phyloP scores from a whole-genome alignment of 345 rosid genomes.

The Microthlaspi erraticum region DNA sequence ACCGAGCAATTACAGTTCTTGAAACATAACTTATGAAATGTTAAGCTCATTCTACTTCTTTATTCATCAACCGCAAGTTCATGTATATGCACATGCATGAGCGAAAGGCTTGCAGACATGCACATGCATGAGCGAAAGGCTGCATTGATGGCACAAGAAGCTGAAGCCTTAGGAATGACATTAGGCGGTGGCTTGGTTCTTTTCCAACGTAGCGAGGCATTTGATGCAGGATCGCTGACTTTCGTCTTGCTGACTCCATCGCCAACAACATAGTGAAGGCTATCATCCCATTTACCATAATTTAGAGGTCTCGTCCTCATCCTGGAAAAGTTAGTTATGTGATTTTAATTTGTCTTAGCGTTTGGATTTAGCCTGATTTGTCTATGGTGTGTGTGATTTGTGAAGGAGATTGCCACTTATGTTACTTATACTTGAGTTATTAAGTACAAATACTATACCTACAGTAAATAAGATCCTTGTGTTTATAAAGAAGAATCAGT shows the following conservation, averaged over 20 bases:
- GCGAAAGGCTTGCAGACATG: too few species aligned
- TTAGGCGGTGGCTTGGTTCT: slow-evolving; percentile 74
- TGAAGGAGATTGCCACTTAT: too few species aligned
- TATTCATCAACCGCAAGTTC: too few species aligned
- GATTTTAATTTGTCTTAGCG: not conserved
- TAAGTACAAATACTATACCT: too few species aligned
- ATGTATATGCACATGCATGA: too few species aligned
- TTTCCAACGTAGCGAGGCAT: slow-evolving; percentile 79
- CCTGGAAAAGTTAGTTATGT: not conserved
- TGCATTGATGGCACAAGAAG: too few species aligned
- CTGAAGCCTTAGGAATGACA: too few species aligned
- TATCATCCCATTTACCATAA: slow-evolving; percentile 99
- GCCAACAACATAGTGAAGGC: slow-evolving; percentile 63
- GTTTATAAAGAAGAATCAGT: too few species aligned
- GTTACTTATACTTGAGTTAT: too few species aligned
- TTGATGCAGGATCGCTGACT: slow-evolving; percentile 57
- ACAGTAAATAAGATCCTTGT: slow-evolving; percentile 20
- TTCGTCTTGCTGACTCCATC: slow-evolving; percentile 64
- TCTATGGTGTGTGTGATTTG: not conserved
- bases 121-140: too few species aligned
- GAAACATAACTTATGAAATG: not conserved
- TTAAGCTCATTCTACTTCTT: too few species aligned
- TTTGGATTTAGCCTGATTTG: slow-evolving; percentile 1
- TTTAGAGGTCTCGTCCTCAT: not conserved
- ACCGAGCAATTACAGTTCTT: not conserved